Conservation (phyloP, 495 filamentous ascomycete genomes). For the Niebla homalea region DNA sequence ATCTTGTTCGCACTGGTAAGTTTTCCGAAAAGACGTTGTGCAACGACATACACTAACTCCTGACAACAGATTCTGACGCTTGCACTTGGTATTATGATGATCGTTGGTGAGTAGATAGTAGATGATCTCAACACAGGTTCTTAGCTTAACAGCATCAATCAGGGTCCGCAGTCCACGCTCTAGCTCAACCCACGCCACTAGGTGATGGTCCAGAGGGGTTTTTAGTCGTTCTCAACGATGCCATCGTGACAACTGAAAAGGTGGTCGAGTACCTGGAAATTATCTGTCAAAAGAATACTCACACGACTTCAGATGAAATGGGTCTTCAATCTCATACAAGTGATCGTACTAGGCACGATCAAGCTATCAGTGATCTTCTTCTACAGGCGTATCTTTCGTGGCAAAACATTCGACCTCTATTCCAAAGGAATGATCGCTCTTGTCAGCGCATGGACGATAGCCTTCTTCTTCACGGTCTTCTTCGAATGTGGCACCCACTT, state of each 20-base stretch:
- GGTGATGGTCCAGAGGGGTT: not conserved
- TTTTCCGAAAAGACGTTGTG: not conserved
- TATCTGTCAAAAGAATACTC: not conserved
- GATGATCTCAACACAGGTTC: too few relatives aligned
- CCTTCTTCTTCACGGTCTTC: slow-evolving; percentile 1
- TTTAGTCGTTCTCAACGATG: not conserved
- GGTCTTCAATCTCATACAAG: not conserved
- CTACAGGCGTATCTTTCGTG: slow-evolving; percentile 4
- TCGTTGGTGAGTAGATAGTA: too few relatives aligned
- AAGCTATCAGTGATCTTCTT: slow-evolving; percentile 11
- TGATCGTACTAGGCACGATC: not conserved
- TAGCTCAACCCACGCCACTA: slow-evolving; percentile 1
- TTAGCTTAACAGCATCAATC: too few relatives aligned
- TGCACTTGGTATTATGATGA: slow-evolving; percentile 1
- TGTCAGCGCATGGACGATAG: slow-evolving; percentile 2
- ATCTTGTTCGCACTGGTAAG: slow-evolving; percentile 2
- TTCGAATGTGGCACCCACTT: slow-evolving; percentile 2
- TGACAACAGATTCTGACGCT: slow-evolving; percentile 1
- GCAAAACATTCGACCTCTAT: not conserved
- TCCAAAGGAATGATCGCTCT: slow-evolving; percentile 3
- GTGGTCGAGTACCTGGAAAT: not conserved
- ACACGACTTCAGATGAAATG: not conserved
- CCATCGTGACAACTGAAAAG: not conserved
- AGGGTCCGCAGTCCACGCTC: not conserved
- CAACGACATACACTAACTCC: not conserved